Conservation (phyloP, 441 rosid species). For the Pelargonium myrrhifolium region DNA sequence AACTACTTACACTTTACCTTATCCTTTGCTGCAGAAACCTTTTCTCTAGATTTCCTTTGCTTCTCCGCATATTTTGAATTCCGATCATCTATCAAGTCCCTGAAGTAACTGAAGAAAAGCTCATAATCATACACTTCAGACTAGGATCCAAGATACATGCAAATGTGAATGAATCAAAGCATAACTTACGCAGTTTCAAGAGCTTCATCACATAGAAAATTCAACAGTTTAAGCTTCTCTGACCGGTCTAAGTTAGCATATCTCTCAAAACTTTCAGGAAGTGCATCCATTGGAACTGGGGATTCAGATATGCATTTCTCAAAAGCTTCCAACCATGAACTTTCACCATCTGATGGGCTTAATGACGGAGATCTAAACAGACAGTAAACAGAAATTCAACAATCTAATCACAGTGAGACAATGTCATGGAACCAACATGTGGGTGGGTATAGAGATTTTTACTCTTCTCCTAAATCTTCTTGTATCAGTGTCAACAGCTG, state of each 20-base stretch:
- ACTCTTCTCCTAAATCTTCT: slow-evolving; percentile 48
- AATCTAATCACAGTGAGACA: slow-evolving; percentile 7
- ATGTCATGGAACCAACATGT: neutral
- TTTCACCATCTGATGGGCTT: slow-evolving; percentile 32
- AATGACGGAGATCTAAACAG: slow-evolving; percentile 41
- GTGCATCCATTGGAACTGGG: slow-evolving; percentile 25
- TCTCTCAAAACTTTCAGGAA: slow-evolving; percentile 39
- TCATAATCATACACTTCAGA: neutral
- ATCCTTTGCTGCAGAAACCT: slow-evolving; percentile 41
- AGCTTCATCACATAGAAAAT: slow-evolving; percentile 72
- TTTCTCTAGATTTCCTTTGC: slow-evolving; percentile 48
- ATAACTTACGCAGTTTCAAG: slow-evolving; percentile 61
- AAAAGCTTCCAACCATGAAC: slow-evolving; percentile 56
- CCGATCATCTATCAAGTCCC: slow-evolving; percentile 55
- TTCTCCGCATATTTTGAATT: slow-evolving; percentile 33
- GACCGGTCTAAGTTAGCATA: slow-evolving; percentile 41
- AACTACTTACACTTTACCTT: slow-evolving; percentile 33
- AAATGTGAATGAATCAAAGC: neutral
- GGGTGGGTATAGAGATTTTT: slow-evolving; percentile 17
- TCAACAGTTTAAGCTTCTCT: slow-evolving; percentile 59
- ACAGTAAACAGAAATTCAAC: slow-evolving; percentile 16
- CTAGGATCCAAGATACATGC: neutral
- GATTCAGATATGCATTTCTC: slow-evolving; percentile 41
- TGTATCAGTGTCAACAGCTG: slow-evolving; percentile 45
- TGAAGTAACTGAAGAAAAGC: slow-evolving; percentile 35